Evolutionary conservation across 140 eudicot genomes (phyloP), one percentile per base, ranked within the genome.

Genomic region (Anethum foeniculum): DNA sequence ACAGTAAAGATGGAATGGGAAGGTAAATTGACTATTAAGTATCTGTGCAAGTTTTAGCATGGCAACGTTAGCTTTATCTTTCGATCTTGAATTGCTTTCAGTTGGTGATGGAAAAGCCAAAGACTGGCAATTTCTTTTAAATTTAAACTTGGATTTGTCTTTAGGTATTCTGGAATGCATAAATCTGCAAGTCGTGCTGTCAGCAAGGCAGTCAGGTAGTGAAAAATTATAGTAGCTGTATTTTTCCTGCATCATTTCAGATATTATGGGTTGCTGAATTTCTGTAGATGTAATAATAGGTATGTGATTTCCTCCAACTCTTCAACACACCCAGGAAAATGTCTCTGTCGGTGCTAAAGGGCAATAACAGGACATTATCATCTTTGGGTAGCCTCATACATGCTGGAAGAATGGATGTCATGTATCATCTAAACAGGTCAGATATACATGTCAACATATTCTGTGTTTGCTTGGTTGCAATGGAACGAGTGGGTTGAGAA

Each of bases 391-490:
- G 85, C 95, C 97, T 41, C 92, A 86, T 60, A 80, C 60, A 82
- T 96, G 97, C 75, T 92, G 97, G 97, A 91, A 84, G 85, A 91
- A 87, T 19, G 99, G 92, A 86, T 92, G 89, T 80, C 90, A 92
- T 49, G 89, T 87, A 83, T 12, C 16, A 76, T 89, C 93, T 27
- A 88, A 88, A 84, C 97, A 95, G 97, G 98, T 94, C 84, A 69
- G 56, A 58, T 73, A 51, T 54, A 30, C 77, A 71, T 75, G 16
- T 7, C 0, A 23, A 58, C 67, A 58, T 39, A 2, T 58, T 58
- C 10, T n/a, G 68, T 58, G 68, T 58, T 49, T 23, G 68, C 14
- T 58, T 23, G 68, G 68, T 58, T 58, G 32, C 15, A 58, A 58
- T 58, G 32, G 30, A 58, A 8, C 1, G 32, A 7, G 68, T 58